These are phyloP conservation scores for Crucihimalaya himalaica DNA, from an alignment of 345 rosid species.

Conservation along the genomic window DNA sequence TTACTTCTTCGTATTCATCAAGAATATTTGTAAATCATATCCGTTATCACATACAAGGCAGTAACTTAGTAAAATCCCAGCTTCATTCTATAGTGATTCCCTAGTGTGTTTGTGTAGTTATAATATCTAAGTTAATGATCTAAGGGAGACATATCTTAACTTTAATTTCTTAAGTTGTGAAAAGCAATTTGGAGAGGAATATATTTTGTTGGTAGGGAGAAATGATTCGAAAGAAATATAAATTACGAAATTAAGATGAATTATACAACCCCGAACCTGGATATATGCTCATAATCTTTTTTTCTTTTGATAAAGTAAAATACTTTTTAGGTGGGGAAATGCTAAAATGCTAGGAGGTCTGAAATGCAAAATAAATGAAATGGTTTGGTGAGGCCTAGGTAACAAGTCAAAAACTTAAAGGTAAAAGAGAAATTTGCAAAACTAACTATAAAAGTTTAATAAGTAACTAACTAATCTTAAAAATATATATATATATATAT, in stretches of 20 bases:
- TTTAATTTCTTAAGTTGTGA: constrained; percentile 5
- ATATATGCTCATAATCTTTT: constrained; percentile 1
- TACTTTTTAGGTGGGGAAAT: neutral
- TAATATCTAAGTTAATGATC: neutral
- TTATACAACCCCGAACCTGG: neutral
- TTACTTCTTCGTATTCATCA: neutral
- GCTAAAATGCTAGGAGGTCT: neutral
- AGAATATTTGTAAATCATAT: neutral
- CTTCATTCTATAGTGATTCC: no score
- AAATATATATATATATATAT: no score
- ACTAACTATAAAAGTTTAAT: no score
- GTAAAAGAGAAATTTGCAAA: no score
- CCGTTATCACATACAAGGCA: neutral
- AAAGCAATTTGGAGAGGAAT: constrained; percentile 19
- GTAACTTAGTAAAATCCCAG: neutral
- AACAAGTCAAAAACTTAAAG: no score
- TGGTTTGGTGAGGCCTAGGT: neutral
- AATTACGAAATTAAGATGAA: neutral
- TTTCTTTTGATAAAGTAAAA: neutral
- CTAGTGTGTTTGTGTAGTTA: neutral
- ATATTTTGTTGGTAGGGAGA: constrained; percentile 23
- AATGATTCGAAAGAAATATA: constrained; percentile 7
- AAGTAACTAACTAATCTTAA: no score
- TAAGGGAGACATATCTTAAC: neutral
- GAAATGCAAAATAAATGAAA: neutral